Evolutionary conservation across 768 basidiomycete genomes (phyloP).

Genomic region (Tulasnella sp.): DNA sequence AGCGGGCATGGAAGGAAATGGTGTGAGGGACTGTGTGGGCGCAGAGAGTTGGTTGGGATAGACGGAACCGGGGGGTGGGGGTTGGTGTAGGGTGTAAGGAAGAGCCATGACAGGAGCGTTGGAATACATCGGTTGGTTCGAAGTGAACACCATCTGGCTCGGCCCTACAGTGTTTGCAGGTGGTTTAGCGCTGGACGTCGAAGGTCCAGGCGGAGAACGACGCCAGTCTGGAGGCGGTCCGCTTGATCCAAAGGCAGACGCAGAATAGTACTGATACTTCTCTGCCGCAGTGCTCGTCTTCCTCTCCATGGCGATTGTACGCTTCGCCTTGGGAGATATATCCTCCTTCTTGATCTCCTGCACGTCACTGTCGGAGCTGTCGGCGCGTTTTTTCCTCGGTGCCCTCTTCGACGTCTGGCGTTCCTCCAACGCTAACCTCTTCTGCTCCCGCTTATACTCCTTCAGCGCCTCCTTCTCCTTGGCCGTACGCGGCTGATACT

Average conservation of each 20-base stretch:
- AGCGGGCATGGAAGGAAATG: too few species aligned
- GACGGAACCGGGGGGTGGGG: too few species aligned
- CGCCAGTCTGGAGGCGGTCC: slow-evolving; percentile 5
- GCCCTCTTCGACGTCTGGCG: not conserved
- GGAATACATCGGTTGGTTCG: too few species aligned
- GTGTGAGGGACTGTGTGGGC: too few species aligned
- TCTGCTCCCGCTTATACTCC: not conserved
- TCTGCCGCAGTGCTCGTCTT: not conserved
- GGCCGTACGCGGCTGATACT: not conserved
- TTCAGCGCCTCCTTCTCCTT: not conserved
- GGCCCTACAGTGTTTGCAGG: too few species aligned
- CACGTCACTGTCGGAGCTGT: not conserved
- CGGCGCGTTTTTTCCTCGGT: not conserved
- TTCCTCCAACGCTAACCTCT: not conserved
- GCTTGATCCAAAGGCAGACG: not conserved
- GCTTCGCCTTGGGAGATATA: not conserved
- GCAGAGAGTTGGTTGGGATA: too few species aligned
- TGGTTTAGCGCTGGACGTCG: too few species aligned
- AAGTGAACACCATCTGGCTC: too few species aligned
- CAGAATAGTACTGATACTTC: slow-evolving; percentile 3
- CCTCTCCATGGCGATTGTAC: not conserved
- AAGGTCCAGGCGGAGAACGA: not conserved
- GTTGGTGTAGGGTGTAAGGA: too few species aligned
- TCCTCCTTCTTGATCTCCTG: not conserved
- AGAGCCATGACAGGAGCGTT: too few species aligned